phyloP scores from a whole-genome alignment of 495 filamentous ascomycete species.

The Poronia punctata region DNA sequence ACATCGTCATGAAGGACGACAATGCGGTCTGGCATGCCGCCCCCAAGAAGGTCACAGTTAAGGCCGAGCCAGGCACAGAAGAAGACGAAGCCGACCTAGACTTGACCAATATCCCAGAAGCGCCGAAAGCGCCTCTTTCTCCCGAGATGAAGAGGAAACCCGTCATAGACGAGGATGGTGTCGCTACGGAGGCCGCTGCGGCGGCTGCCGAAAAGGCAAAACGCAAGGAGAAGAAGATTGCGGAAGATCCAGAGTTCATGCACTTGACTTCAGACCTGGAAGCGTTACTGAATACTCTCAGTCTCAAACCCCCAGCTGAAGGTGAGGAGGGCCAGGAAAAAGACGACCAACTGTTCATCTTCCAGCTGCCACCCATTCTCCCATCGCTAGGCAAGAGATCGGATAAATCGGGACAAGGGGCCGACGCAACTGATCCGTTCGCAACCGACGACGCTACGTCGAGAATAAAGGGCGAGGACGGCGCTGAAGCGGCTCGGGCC shows the following conservation, averaged over 20 bases:
- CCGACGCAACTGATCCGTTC: constrained; percentile 30
- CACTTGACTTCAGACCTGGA: constrained; percentile 23
- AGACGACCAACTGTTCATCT: constrained; percentile 52
- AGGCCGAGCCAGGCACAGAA: constrained; percentile 28
- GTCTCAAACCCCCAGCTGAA: constrained; percentile 14
- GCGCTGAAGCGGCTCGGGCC: constrained; percentile 13
- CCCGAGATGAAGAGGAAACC: constrained; percentile 28
- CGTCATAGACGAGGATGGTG: not conserved
- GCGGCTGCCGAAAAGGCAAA: constrained; percentile 17
- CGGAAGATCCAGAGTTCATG: constrained; percentile 31
- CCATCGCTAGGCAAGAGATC: constrained; percentile 41
- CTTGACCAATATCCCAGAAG: constrained; percentile 31
- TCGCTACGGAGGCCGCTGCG: not conserved
- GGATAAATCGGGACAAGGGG: constrained; percentile 12
- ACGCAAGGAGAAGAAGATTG: constrained; percentile 21
- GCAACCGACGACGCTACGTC: constrained; percentile 18
- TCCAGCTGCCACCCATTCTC: constrained; percentile 57
- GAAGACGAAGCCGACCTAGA: constrained; percentile 24
- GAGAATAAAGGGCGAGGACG: constrained; percentile 23
- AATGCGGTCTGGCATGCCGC: constrained; percentile 26
- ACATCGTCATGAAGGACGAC: constrained; percentile 30
- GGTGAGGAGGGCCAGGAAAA: constrained; percentile 20
- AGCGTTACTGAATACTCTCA: constrained; percentile 27
- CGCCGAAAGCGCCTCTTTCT: constrained; percentile 22
- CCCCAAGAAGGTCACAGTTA: constrained; percentile 21